phyloP scores from a whole-genome alignment of 352 stramenopile genomes.

The Phytophthora pluvialis region DNA sequence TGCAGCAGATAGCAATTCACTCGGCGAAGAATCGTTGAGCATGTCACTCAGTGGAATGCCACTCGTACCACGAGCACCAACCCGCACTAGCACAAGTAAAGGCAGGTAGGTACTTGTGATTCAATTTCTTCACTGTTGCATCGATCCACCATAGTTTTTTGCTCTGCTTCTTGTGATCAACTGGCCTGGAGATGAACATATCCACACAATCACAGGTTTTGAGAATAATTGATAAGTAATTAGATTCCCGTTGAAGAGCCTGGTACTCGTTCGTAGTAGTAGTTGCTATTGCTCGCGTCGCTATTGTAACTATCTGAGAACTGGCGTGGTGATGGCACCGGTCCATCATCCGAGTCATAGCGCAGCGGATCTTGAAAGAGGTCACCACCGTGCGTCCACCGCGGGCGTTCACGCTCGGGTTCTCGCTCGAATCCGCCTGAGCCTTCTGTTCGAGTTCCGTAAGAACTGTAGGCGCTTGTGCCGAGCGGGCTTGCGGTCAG shows the following conservation, averaged over 20 bases:
- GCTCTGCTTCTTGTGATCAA: background rate
- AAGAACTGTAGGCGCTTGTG: slow-evolving; percentile 64
- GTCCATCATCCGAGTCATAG: slow-evolving; percentile 86
- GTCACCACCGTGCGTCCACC: slow-evolving; percentile 83
- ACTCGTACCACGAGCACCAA: slow-evolving; percentile 38
- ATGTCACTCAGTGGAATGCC: slow-evolving; percentile 69
- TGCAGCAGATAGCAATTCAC: slow-evolving; percentile 7
- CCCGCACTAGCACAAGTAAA: slow-evolving; percentile 16
- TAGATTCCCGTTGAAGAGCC: slow-evolving; percentile 25
- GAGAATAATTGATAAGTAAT: slow-evolving; percentile 20
- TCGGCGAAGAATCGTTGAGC: slow-evolving; percentile 40
- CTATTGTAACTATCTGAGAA: slow-evolving; percentile 76
- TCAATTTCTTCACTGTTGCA: background rate
- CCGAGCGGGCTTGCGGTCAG: slow-evolving; percentile 70
- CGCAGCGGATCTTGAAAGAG: slow-evolving; percentile 84
- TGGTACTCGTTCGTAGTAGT: slow-evolving; percentile 42
- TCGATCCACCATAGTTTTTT: background rate
- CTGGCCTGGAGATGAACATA: slow-evolving; percentile 4
- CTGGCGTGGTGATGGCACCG: slow-evolving; percentile 60
- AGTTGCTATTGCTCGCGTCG: slow-evolving; percentile 56
- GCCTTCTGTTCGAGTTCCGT: slow-evolving; percentile 38
- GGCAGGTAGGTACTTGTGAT: slow-evolving; percentile 18
- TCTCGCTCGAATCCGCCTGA: slow-evolving; percentile 31
- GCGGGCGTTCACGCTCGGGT: slow-evolving; percentile 50
- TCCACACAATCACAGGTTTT: background rate